Conservation (phyloP, 352 stramenopile genomes). For the Phytopythium mirpurense region DNA sequence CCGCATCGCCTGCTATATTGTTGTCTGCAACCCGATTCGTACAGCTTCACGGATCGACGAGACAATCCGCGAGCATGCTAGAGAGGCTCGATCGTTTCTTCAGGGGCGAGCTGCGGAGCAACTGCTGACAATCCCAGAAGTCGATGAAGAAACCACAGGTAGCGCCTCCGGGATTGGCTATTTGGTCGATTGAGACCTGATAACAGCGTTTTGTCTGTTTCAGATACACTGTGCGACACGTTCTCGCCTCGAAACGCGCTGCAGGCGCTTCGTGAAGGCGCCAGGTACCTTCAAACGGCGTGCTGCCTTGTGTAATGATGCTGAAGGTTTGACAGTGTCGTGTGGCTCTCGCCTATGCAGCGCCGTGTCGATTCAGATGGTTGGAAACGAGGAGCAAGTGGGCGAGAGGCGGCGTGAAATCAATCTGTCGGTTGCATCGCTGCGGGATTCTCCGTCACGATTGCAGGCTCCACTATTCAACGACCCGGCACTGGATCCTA, state of each 20-base stretch:
- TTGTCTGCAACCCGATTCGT: neutral
- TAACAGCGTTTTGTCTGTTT: neutral
- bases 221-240: conserved; percentile 54
- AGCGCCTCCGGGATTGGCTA: neutral
- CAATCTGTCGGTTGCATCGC: neutral
- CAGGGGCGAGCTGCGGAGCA: conserved; percentile 39
- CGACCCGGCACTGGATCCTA: neutral
- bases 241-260: conserved; percentile 53
- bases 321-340: neutral
- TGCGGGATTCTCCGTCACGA: neutral
- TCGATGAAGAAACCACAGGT: conserved; percentile 43
- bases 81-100: conserved; percentile 49
- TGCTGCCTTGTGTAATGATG: neutral
- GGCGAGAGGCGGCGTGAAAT: neutral
- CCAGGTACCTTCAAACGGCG: conserved; percentile 18
- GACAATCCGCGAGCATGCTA: conserved; percentile 57
- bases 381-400: neutral
- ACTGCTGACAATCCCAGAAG: conserved; percentile 20
- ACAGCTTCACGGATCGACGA: conserved; percentile 51
- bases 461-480: neutral
- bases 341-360: neutral
- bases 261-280: conserved; percentile 31
- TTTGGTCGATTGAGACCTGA: neutral
- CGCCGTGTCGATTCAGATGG: neutral
- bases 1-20: neutral